Evolutionary conservation across 2,329 filamentous ascomycete genomes (phyloP), one percentile per base, ranked within the genome.

Genomic region (Microcera coccophila): DNA sequence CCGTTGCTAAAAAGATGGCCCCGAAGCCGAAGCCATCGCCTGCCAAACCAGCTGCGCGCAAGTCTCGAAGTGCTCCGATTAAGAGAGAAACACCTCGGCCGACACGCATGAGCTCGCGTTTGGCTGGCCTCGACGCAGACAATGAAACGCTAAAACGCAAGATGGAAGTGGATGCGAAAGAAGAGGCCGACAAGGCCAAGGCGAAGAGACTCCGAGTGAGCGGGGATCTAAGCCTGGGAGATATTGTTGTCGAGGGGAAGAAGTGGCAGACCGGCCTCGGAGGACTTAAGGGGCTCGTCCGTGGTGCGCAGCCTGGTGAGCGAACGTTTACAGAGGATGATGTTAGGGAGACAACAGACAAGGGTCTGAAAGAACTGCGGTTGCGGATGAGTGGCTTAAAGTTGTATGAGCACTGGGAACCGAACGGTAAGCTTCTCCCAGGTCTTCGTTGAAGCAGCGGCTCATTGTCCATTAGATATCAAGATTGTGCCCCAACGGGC

Each of bases 401-500:
- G 49, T 62, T 98, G 0, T 97, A 94, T 71, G 84, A 94, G 44
- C 82, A 83, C 12, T 95, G 87, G 76, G 78, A 82, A 16, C 90
- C 90, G 0, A 90, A 84, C 57, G 79, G 88, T 86, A 68, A 47
- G 76, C 64, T 18, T 11, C 16, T 4, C 19, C n/a, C 5, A 18
- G 15, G 8, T 9, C 16, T n/a, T 16, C 9, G 11, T 35, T 17
- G 18, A 5, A 19, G 33, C 29, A n/a, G 7, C 15, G 16, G 36
- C 22, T 54, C 16, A 47, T 20, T 1, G 2, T 3, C 14, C 18
- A 33, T 29, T 53, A 89, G 87, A 87, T 40, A 93, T 96, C 57
- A 97, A 96, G 62, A 84, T 96, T 37, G 91, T 87, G 0, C 90
- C 90, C 0, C 89, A 95, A 54, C 73, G 91, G 40, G 78, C 95